Conservation (phyloP, 192 early-diverging fungal genomes). For the Linderina pennispora region DNA sequence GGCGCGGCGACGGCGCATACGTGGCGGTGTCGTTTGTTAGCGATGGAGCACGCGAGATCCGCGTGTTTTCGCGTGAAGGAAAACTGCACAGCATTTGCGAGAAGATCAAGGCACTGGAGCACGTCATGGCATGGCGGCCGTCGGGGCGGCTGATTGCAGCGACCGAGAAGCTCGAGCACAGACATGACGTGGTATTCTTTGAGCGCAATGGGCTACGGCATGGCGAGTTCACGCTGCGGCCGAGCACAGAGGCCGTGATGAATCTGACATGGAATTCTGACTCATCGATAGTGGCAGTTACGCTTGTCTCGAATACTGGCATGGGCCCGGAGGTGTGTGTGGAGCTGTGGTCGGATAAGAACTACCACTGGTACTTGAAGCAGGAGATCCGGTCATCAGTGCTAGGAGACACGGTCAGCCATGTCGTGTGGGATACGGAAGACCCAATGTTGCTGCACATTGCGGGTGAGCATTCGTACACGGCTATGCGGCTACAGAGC, state of each 20-base stretch:
- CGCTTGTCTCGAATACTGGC: constrained; percentile 33
- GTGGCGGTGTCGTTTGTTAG: constrained; percentile 74
- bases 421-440: constrained; percentile 80
- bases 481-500: constrained; percentile 11
- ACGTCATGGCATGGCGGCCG: constrained; percentile 76
- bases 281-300: constrained; percentile 79
- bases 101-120: constrained; percentile 67
- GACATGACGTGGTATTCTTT: constrained; percentile 88
- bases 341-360: constrained; percentile 88
- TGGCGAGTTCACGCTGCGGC: constrained; percentile 80
- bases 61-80: constrained; percentile 83
- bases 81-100: constrained; percentile 79
- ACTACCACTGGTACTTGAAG: constrained; percentile 97
- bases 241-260: constrained; percentile 30
- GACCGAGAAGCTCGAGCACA: constrained; percentile 66
- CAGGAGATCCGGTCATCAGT: constrained; percentile 61
- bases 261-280: constrained; percentile 75
- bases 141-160: constrained; percentile 79
- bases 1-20: constrained; percentile 85
- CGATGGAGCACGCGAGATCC: constrained; percentile 35
- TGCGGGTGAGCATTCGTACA: constrained; percentile 22
- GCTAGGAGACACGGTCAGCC: constrained; percentile 33
- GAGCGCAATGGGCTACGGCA: constrained; percentile 93
- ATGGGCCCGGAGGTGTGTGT: constrained; percentile 36
- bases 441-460: constrained; percentile 58